Percentiles rank a stretch among this genome's conserved stretches.
Evolutionary conservation across 208 protist species (phyloP).

Genomic region (Acanthamoeba royreba): DNA sequence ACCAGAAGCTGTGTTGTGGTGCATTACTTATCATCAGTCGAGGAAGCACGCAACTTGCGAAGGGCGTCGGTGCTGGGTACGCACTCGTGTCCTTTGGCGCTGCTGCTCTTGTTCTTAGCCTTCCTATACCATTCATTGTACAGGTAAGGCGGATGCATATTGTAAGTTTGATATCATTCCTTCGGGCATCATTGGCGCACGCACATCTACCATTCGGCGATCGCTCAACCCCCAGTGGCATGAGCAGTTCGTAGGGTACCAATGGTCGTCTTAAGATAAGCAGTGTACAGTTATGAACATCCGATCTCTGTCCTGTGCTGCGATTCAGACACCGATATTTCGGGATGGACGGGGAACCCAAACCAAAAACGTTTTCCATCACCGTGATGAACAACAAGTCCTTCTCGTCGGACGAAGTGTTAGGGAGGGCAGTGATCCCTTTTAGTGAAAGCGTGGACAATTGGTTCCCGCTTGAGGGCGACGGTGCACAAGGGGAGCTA

Average conservation of each 20-base stretch:
- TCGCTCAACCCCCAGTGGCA: slow-evolving; percentile 15
- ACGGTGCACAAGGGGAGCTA: slow-evolving; percentile 10
- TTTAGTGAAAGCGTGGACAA: slow-evolving; percentile 16
- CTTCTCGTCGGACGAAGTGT: neutral
- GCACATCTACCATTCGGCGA: slow-evolving; percentile 9
- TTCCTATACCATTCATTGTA: neutral
- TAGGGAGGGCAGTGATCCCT: neutral
- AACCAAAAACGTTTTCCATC: slow-evolving; percentile 23
- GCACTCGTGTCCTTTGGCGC: neutral
- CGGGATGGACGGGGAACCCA: slow-evolving; percentile 23
- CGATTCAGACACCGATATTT: neutral
- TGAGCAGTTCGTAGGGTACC: slow-evolving; percentile 35
- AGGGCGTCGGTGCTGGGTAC: neutral
- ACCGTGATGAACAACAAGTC: slow-evolving; percentile 38
- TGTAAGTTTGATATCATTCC: slow-evolving; percentile 40
- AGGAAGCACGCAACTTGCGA: slow-evolving; percentile 21
- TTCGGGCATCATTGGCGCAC: slow-evolving; percentile 22
- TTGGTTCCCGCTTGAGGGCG: slow-evolving; percentile 28
- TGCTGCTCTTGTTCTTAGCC: neutral
- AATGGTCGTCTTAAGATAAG: neutral
- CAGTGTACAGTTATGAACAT: no score
- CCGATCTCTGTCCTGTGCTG: no score
- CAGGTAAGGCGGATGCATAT: neutral
- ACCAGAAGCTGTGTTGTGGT: no score
- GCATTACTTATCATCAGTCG: neutral